Percentiles rank a stretch among this genome's conserved stretches.
These are phyloP conservation scores for Amanita polypyramis DNA, from an alignment of 768 basidiomycete species.

Conservation along the genomic window DNA sequence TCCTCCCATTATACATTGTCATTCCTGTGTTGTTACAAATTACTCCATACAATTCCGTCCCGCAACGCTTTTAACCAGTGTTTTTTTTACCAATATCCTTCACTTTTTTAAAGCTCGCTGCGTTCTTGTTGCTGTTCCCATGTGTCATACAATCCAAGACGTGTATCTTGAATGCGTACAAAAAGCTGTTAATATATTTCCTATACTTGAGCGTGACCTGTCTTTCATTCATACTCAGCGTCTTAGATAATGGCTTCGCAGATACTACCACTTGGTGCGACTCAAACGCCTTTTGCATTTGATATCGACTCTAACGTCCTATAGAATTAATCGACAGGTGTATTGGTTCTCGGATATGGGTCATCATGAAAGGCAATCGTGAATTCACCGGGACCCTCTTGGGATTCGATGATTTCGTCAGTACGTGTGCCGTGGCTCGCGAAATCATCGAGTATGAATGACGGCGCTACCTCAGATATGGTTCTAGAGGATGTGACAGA, in stretches of 20 bases:
- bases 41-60: no score
- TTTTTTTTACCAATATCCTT: not conserved
- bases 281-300: not conserved
- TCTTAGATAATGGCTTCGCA: conserved; percentile 68
- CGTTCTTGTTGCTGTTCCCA: not conserved
- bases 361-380: conserved; percentile 95
- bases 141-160: not conserved
- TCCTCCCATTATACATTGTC: not conserved
- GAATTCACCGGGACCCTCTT: conserved; percentile 94
- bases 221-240: not conserved
- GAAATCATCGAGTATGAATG: not conserved
- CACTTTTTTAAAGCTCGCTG: not conserved
- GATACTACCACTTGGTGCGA: conserved; percentile 80
- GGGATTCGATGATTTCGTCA: conserved; percentile 99
- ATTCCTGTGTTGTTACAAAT: no score
- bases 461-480: conserved; percentile 48
- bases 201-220: conserved; percentile 1
- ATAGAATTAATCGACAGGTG: conserved; percentile 94
- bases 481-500: conserved; percentile 95
- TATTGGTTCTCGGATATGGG: conserved; percentile 95
- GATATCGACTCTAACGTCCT: not conserved
- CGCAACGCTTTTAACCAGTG: not conserved
- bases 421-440: conserved; percentile 45
- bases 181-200: not conserved
- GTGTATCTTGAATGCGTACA: conserved; percentile 15